Evolutionary conservation across 495 filamentous ascomycete species (phyloP), one percentile per base, ranked within the genome.

Genomic region (Penicillium goetzii): DNA sequence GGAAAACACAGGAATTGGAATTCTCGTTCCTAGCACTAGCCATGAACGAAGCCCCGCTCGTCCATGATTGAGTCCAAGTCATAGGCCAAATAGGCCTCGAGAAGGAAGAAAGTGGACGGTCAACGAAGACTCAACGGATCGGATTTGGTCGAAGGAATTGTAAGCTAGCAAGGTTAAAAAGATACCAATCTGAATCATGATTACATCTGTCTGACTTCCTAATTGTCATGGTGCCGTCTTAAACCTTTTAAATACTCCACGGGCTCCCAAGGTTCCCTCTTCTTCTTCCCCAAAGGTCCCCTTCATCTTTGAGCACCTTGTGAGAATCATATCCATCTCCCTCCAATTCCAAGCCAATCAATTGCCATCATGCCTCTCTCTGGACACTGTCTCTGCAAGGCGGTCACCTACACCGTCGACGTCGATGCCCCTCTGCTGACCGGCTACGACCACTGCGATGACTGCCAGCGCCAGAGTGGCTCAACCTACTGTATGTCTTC

Each of bases 401-500:
- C 84, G 64, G 86, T 89, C 76, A 90, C 83, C 60, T 89, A 88
- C 82, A 81, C 75, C 63, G 81, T 78, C 49, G 83, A 84, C 69
- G 71, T 84, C 32, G 84, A 86, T 15, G 66, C 73, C 15, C 86
- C 86, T 43, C 40, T 83, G 58, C 51, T 86, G 63, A 83, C 82
- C 32, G 87, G 80, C 66, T 89, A 89, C 70, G 87, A 90, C 68
- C 87, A 90, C 79, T 90, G 87, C 68, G 87, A 90, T 66, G 87
- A 89, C 72, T 90, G 87, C 80, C 87, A 90, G 72, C 85, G 87
- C 66, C 87, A 90, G 74, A 81, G 78, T 56, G 87, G 87, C 58
- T 88, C 86, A 9, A 88, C 86, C 60, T 90, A 90, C 72, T 90
- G 87, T 89, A 74, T 12, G 68, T 65, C 4, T 3, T 25, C 10